These are phyloP conservation scores for Pseudognaphalium luteoalbum DNA, from an alignment of 129 eudicot genomes.

Conservation along the genomic window DNA sequence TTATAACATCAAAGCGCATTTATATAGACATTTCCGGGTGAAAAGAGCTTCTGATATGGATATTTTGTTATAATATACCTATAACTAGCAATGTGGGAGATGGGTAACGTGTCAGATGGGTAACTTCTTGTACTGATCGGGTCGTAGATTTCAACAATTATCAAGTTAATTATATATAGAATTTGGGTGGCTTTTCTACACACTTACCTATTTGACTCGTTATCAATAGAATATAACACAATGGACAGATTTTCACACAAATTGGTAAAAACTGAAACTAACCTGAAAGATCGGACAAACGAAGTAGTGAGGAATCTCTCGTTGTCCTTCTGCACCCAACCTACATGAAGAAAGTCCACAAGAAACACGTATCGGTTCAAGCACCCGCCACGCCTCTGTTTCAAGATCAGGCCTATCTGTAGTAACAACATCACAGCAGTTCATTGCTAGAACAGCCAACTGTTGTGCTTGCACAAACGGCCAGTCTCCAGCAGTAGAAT, in stretches of 20 bases:
- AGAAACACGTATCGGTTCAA: constrained; percentile 68
- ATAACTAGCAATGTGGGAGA: background rate
- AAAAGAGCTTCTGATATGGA: background rate
- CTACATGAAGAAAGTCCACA: constrained; percentile 54
- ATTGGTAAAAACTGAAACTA: constrained; percentile 8
- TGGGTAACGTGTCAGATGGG: background rate
- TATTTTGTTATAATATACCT: background rate
- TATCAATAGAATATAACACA: background rate
- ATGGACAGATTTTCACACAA: background rate
- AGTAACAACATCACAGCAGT: constrained; percentile 54
- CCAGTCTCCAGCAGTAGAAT: constrained; percentile 89
- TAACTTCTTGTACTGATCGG: background rate
- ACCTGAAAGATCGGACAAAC: constrained; percentile 84
- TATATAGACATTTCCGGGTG: background rate
- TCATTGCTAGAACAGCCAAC: constrained; percentile 63
- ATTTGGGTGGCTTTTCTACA: too few relatives aligned
- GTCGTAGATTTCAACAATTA: background rate
- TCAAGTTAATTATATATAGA: too few relatives aligned
- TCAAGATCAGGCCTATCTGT: constrained; percentile 61
- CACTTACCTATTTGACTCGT: background rate
- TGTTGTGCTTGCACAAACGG: constrained; percentile 85
- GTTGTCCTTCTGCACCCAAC: constrained; percentile 35
- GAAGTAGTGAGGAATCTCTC: constrained; percentile 55
- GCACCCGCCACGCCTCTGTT: constrained; percentile 72
- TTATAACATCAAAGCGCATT: background rate